phyloP scores from a whole-genome alignment of 2,329 filamentous ascomycete genomes.

The Fusarium sp. region DNA sequence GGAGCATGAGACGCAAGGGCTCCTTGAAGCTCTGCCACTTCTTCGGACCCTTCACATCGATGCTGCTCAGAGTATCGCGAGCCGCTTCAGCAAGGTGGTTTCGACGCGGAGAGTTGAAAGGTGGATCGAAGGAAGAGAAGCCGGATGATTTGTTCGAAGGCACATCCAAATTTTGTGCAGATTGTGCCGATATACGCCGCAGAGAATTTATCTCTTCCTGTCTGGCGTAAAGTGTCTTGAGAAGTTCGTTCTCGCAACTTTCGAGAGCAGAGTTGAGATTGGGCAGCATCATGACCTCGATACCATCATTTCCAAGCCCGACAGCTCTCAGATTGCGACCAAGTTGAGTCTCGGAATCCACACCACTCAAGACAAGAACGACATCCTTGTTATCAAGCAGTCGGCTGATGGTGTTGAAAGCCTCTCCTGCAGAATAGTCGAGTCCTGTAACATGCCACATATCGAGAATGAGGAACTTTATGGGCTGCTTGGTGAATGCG shows the following conservation, averaged over 20 bases:
- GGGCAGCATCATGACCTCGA: constrained; percentile 84
- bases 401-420: constrained; percentile 91
- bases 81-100: constrained; percentile 84
- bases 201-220: constrained; percentile 71
- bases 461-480: constrained; percentile 91
- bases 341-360: constrained; percentile 80
- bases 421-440: constrained; percentile 96
- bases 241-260: constrained; percentile 92
- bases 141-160: constrained; percentile 55
- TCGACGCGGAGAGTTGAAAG: constrained; percentile 83
- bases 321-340: constrained; percentile 86
- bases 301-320: constrained; percentile 80
- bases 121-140: constrained; percentile 55
- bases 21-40: constrained; percentile 91
- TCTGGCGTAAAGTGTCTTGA: constrained; percentile 82
- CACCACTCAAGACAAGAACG: constrained; percentile 83
- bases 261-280: constrained; percentile 94
- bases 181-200: constrained; percentile 57
- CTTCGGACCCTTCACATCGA: constrained; percentile 69
- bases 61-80: constrained; percentile 77
- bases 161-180: constrained; percentile 63
- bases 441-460: constrained; percentile 90
- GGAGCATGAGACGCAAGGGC: constrained; percentile 89
- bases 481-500: constrained; percentile 80
- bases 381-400: constrained; percentile 83